phyloP scores from a whole-genome alignment of 495 filamentous ascomycete species.

The Penicillium daleae region DNA sequence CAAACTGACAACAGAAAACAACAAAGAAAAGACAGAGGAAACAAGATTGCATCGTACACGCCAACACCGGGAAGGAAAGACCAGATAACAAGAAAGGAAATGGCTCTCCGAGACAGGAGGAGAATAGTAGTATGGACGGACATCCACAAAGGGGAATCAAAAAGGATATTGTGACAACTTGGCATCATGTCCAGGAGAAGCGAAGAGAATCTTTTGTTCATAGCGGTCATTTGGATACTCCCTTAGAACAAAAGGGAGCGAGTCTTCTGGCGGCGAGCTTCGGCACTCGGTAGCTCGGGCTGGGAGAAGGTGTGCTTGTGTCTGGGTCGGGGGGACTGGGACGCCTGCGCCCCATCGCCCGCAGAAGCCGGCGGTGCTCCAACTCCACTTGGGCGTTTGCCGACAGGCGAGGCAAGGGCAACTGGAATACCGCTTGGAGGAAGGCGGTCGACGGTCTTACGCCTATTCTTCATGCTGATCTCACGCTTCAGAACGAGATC shows the following conservation, averaged over 20 bases:
- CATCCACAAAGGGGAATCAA: conserved; percentile 23
- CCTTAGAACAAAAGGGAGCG: conserved; percentile 50
- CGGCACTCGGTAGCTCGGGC: conserved; percentile 43
- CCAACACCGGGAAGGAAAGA: conserved; percentile 26
- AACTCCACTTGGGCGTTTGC: conserved; percentile 31
- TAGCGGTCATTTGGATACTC: neutral
- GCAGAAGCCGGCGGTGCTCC: conserved; percentile 36
- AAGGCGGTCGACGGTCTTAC: conserved; percentile 37
- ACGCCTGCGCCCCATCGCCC: conserved; percentile 32
- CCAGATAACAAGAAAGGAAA: conserved; percentile 15
- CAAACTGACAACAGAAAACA: conserved; percentile 11
- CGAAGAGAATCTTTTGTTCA: conserved; percentile 25
- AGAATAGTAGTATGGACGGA: conserved; percentile 15
- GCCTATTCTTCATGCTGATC: conserved; percentile 40
- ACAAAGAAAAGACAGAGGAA: conserved; percentile 19
- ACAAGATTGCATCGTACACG: conserved; percentile 32
- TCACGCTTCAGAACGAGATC: conserved; percentile 72
- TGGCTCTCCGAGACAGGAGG: conserved; percentile 13
- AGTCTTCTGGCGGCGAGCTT: conserved; percentile 49
- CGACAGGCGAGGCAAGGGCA: conserved; percentile 27
- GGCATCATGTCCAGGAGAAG: conserved; percentile 37
- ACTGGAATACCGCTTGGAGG: conserved; percentile 21
- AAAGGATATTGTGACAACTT: conserved; percentile 36
- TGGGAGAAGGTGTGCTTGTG: conserved; percentile 52
- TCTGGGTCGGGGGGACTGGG: conserved; percentile 35